Percentiles rank a stretch among this genome's conserved stretches.
Evolutionary conservation across 768 basidiomycete genomes (phyloP).

Genomic region (Russula earlei): DNA sequence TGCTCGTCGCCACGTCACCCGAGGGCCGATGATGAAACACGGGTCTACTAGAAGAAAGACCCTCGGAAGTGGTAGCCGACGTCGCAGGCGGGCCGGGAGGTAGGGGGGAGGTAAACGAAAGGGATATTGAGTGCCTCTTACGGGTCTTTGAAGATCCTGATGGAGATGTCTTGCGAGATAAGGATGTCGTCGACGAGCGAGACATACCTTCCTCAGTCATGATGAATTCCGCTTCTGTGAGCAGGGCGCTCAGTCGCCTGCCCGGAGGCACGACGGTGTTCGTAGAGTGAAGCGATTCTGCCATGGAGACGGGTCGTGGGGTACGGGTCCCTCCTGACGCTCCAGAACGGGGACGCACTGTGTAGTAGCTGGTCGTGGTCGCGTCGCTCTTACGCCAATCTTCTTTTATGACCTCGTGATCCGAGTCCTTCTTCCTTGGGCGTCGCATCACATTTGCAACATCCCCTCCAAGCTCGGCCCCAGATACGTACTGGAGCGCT

Average conservation of each 20-base stretch:
- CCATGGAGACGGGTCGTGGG: conserved; percentile 68
- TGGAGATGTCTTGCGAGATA: conserved; percentile 31
- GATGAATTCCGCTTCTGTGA: conserved; percentile 57
- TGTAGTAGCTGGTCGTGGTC: conserved; percentile 61
- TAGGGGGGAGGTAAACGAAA: conserved; percentile 35
- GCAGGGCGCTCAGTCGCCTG: conserved; percentile 58
- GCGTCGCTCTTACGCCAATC: conserved; percentile 76
- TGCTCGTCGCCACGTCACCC: conserved; percentile 32
- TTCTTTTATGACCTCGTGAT: conserved; percentile 40
- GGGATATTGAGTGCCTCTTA: conserved; percentile 58
- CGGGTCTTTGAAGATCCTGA: conserved; percentile 37
- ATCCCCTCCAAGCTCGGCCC: conserved; percentile 28
- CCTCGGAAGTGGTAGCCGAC: conserved; percentile 1
- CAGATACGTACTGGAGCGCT: conserved; percentile 45
- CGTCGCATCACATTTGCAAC: not conserved
- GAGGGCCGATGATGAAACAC: conserved; percentile 5
- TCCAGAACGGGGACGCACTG: conserved; percentile 47
- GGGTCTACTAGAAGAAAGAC: not conserved
- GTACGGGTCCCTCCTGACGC: conserved; percentile 34
- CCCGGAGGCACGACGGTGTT: conserved; percentile 60
- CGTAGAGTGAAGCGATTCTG: conserved; percentile 65
- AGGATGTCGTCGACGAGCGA: conserved; percentile 1
- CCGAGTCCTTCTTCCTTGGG: conserved; percentile 26
- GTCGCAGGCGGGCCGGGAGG: conserved; percentile 20
- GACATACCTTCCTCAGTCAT: conserved; percentile 52